Base-by-base conservation (phyloP, 2,329 filamentous ascomycete species). In the Thelonectria blattea region DNA sequence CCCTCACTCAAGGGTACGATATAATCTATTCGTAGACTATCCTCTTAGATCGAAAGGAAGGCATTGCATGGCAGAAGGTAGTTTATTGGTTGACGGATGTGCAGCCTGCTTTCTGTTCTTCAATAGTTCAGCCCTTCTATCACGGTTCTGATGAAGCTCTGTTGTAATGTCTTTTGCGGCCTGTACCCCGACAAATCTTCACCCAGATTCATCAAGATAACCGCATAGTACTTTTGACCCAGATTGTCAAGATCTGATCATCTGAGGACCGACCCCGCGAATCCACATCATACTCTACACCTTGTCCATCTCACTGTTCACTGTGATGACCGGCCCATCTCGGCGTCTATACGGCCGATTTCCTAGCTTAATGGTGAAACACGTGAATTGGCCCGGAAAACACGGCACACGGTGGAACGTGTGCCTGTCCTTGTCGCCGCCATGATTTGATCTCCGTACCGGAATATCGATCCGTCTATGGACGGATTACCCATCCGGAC, bases 401-500 rank as follows among this genome's bases (percentile, higher is more conserved):
- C 34, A 50, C 53, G 53, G 53, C 53, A 56, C 53, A 24, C 37
- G 11, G 39, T 37, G 45, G 53, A 49, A 24, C 45, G 12, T n/a
- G 27, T 56, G 3, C 27, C 24, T 48, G 15, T 32, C 15, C 15
- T 24, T 30, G 7, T 48, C 24, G 45, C 17, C 18, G 42, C 3
- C 10, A 18, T 32, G 22, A 24, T 24, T 24, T 22, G 12, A 48
- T 15, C 30, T 32, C 14, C 17, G 11, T 2, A 17, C 46, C 46
- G 46, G 46, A 17, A n/a, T 7, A 32, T 32, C 22, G 11, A 14
- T 24, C 46, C 14, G 17, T 48, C 14, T 48, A 48, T 48, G 24
- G 46, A 48, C 24, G 46, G 46, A 48, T 14, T 18, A 3, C 1
- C 2, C 6, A 30, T 48, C 46, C 46, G 46, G 46, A 48, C 27